Conservation (phyloP, 345 rosid genomes). For the Eucalyptus curtisii region DNA sequence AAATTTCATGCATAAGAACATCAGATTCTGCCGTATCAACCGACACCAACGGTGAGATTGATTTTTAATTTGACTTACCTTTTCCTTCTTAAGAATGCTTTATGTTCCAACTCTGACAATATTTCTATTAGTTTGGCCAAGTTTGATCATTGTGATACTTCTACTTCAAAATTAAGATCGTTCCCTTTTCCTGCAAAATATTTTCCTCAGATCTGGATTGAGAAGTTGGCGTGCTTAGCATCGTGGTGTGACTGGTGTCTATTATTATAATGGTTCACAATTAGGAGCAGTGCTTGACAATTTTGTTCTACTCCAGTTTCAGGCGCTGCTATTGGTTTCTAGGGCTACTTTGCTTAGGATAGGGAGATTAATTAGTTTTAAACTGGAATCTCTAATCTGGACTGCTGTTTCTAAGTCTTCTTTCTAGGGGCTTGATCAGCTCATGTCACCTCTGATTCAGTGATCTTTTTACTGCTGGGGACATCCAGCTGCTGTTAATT, state of each 20-base stretch:
- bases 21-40: neutral
- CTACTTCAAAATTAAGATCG: neutral
- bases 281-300: neutral
- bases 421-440: neutral
- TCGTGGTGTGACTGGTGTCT: neutral
- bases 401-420: neutral
- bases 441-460: neutral
- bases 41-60: neutral
- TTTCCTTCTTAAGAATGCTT: neutral
- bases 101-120: neutral
- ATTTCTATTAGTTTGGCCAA: neutral
- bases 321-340: neutral
- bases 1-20: neutral
- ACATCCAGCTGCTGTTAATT: neutral
- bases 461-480: neutral
- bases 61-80: neutral
- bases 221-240: neutral
- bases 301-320: neutral
- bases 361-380: neutral
- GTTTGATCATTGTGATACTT: neutral
- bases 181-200: neutral
- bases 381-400: neutral
- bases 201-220: neutral
- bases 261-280: neutral
- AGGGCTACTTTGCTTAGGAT: neutral